Conservation (phyloP, 108 stramenopile species). For the Chaetoceros tenuissimus region DNA sequence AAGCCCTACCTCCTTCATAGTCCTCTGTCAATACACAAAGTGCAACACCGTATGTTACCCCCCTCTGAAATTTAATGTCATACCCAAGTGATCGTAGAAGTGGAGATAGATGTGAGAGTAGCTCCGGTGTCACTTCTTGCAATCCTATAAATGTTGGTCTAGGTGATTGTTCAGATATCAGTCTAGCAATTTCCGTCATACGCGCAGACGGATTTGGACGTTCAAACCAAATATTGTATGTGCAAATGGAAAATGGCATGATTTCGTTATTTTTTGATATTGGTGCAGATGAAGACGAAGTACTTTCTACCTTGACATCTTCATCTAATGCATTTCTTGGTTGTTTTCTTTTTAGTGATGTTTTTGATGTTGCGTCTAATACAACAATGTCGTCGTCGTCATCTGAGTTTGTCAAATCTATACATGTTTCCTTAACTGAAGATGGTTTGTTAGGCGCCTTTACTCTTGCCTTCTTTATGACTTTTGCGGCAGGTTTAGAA, state of each 20-base stretch:
- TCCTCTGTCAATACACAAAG: slow-evolving; percentile 19
- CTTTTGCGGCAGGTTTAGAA: background rate
- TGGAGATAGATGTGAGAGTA: slow-evolving; percentile 22
- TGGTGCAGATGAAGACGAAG: background rate
- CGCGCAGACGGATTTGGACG: background rate
- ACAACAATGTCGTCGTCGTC: background rate
- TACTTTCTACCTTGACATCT: no score
- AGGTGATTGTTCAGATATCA: background rate
- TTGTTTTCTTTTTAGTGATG: no score
- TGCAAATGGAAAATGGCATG: background rate
- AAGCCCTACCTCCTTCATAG: background rate
- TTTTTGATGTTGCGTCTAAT: background rate
- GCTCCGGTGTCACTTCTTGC: slow-evolving; percentile 41
- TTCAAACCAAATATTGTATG: background rate
- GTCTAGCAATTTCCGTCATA: background rate
- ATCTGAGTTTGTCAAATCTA: background rate
- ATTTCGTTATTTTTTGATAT: background rate
- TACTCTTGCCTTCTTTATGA: no score
- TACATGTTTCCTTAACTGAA: background rate
- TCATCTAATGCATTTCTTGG: no score
- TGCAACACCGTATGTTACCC: slow-evolving; percentile 26
- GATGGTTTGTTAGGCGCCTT: no score
- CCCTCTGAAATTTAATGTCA: slow-evolving; percentile 19
- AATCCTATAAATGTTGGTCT: slow-evolving; percentile 30
- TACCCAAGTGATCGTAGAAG: slow-evolving; percentile 26